phyloP scores from a whole-genome alignment of 495 filamentous ascomycete species.

The Astrothelium macrocarpum region DNA sequence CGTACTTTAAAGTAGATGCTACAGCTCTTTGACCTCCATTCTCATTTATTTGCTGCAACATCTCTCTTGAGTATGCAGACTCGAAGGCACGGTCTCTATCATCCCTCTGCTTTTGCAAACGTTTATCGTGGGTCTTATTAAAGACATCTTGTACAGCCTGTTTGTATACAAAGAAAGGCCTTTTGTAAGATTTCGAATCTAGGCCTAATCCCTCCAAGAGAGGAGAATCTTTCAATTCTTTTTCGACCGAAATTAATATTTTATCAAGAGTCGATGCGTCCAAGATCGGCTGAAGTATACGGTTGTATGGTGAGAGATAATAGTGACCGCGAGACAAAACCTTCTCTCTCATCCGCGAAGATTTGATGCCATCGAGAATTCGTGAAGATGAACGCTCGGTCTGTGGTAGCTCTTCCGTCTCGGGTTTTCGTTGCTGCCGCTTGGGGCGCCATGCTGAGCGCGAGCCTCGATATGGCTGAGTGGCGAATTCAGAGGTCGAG shows the following conservation, averaged over 20 bases:
- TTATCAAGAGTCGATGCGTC: not conserved
- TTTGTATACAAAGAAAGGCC: not conserved
- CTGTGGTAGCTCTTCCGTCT: not conserved
- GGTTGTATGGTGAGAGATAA: not conserved
- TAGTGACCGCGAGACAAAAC: not conserved
- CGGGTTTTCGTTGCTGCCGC: not conserved
- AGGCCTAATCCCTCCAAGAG: conserved; percentile 9
- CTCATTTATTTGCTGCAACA: conserved; percentile 6
- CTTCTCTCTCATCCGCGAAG: not conserved
- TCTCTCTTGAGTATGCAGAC: not conserved
- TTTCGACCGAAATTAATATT: not conserved
- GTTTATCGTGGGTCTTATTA: not conserved
- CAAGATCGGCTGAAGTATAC: not conserved
- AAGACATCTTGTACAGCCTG: conserved; percentile 1
- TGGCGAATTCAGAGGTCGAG: not conserved
- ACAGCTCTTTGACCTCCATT: conserved; percentile 10
- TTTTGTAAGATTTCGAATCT: not conserved
- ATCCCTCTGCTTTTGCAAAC: not conserved
- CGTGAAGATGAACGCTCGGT: not conserved
- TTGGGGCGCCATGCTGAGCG: not conserved
- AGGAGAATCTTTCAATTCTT: conserved; percentile 15
- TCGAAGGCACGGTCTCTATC: not conserved
- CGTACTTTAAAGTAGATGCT: conserved; percentile 47
- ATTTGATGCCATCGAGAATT: not conserved
- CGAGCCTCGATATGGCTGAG: too few relatives aligned